Evolutionary conservation across 1,284 basidiomycete species (phyloP).

Genomic region (Ceratobasidium sp.): DNA sequence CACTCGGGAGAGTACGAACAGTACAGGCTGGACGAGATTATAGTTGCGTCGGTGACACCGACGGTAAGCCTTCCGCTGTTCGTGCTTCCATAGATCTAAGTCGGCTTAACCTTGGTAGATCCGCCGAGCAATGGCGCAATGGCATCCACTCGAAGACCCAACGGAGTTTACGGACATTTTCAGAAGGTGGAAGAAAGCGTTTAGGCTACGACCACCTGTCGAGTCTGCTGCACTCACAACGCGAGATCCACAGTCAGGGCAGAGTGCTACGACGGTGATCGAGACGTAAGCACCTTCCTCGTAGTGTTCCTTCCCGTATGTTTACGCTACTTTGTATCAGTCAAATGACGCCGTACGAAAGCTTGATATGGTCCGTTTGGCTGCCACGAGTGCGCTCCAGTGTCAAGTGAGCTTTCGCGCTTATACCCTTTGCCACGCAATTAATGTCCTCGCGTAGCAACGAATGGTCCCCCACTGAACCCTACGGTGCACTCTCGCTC

Average conservation of each 20-base stretch:
- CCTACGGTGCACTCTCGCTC: constrained; percentile 80
- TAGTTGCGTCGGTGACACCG: constrained; percentile 90
- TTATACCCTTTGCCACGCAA: background rate
- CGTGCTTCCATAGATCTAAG: background rate
- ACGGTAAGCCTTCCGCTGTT: constrained; percentile 60
- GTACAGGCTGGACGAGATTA: constrained; percentile 87
- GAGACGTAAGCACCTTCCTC: constrained; percentile 29
- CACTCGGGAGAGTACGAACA: constrained; percentile 82
- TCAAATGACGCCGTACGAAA: constrained; percentile 94
- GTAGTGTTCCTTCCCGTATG: constrained; percentile 50
- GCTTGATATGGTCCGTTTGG: constrained; percentile 94
- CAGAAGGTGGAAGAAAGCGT: constrained; percentile 72
- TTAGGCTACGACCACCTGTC: constrained; percentile 60
- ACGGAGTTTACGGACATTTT: constrained; percentile 65
- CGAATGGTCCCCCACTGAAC: constrained; percentile 83
- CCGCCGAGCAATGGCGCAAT: constrained; percentile 70
- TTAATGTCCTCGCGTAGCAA: constrained; percentile 63
- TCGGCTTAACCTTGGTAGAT: constrained; percentile 56
- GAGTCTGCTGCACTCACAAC: constrained; percentile 38
- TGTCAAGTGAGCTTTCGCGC: constrained; percentile 68
- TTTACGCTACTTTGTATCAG: background rate
- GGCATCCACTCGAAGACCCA: constrained; percentile 80
- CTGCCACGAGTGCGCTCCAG: constrained; percentile 90
- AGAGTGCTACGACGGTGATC: background rate
- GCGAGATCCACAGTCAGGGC: constrained; percentile 6